These are phyloP conservation scores for Cladobotryum protrusum DNA, from an alignment of 2,329 filamentous ascomycete genomes.

Conservation along the genomic window DNA sequence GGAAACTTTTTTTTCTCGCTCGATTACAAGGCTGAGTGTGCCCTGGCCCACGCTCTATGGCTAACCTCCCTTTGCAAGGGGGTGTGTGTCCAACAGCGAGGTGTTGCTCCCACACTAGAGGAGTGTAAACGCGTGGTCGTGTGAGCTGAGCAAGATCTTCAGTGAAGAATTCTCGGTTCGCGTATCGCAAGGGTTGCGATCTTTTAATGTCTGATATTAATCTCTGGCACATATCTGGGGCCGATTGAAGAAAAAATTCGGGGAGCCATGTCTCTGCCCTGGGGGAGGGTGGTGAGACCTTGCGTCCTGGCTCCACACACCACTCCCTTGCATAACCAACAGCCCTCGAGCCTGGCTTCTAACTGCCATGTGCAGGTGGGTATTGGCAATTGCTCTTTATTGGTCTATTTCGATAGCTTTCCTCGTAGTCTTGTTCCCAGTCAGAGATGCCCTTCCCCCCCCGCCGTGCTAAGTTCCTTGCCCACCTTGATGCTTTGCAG, in stretches of 20 bases:
- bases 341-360: conserved; percentile 28
- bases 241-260: conserved; percentile 12
- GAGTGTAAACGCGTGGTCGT: conserved; percentile 5
- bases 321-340: conserved; percentile 31
- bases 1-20: conserved; percentile 13
- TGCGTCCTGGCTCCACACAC: conserved; percentile 23
- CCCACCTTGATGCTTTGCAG: conserved; percentile 21
- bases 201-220: conserved; percentile 33
- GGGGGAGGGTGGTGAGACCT: conserved; percentile 19
- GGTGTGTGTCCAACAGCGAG: conserved; percentile 7
- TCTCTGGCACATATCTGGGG: conserved; percentile 35
- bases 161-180: conserved; percentile 23
- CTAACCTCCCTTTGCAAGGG: conserved; percentile 19
- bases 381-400: conserved; percentile 20
- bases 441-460: conserved; percentile 19
- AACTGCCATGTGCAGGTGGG: conserved; percentile 31
- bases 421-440: conserved; percentile 19
- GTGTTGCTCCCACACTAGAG: conserved; percentile 2
- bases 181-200: conserved; percentile 19
- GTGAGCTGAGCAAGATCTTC: conserved; percentile 14
- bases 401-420: conserved; percentile 19
- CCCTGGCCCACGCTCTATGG: conserved; percentile 11
- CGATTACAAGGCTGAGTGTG: conserved; percentile 10
- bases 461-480: conserved; percentile 15
- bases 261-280: conserved; percentile 13